Percentiles rank a stretch among this genome's conserved stretches.
Evolutionary conservation across 768 basidiomycete species (phyloP).

Genomic region (Nidula microcarpa): DNA sequence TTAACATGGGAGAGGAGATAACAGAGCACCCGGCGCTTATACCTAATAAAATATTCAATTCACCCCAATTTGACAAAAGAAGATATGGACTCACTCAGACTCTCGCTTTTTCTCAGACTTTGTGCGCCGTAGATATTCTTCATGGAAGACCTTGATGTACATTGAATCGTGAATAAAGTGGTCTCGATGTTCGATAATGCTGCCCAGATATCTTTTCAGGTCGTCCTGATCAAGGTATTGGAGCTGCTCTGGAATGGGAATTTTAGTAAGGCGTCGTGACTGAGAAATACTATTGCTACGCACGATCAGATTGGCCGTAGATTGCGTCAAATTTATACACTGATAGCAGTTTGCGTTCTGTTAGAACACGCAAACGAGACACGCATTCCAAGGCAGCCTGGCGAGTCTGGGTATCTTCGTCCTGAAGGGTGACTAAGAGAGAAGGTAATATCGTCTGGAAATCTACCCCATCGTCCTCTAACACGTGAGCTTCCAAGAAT

Average conservation of each 20-base stretch:
- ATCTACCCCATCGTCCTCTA: conserved; percentile 54
- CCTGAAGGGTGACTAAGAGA: conserved; percentile 59
- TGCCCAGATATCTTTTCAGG: conserved; percentile 51
- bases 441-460: conserved; percentile 79
- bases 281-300: conserved; percentile 14
- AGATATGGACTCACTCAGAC: conserved; percentile 37
- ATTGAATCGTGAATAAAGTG: conserved; percentile 58
- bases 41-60: conserved; percentile 38
- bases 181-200: conserved; percentile 44
- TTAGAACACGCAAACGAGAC: conserved; percentile 35
- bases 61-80: neutral
- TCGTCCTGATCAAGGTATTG: conserved; percentile 73
- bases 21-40: conserved; percentile 69
- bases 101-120: conserved; percentile 57
- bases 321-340: conserved; percentile 75
- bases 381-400: conserved; percentile 56
- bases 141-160: conserved; percentile 60
- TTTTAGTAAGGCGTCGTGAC: conserved; percentile 4
- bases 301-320: conserved; percentile 62
- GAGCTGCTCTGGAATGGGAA: conserved; percentile 31
- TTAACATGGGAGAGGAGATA: conserved; percentile 79
- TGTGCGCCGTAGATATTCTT: conserved; percentile 43
- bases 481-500: conserved; percentile 72
- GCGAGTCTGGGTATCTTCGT: conserved; percentile 36
- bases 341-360: conserved; percentile 39